These are phyloP conservation scores for Litchi chinensis DNA, from an alignment of 345 rosid genomes.

Conservation along the genomic window DNA sequence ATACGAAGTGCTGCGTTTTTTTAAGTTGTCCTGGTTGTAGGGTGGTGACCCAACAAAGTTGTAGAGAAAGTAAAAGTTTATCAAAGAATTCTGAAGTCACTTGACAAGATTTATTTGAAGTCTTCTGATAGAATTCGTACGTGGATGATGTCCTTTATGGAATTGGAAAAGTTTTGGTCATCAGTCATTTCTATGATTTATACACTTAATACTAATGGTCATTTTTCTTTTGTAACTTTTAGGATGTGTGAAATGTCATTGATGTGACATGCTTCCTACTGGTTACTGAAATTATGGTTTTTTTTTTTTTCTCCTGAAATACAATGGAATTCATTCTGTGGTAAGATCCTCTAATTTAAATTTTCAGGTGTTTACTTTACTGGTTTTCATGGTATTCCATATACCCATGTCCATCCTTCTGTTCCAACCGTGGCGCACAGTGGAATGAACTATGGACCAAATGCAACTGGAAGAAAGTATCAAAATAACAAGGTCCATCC, in stretches of 20 bases:
- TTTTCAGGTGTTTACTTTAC: slow-evolving; percentile 65
- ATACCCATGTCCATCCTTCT: slow-evolving; percentile 67
- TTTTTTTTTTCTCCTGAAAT: background rate
- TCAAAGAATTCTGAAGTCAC: background rate
- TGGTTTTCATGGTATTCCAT: slow-evolving; percentile 76
- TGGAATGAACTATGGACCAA: slow-evolving; percentile 65
- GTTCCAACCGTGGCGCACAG: slow-evolving; percentile 76
- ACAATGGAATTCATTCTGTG: slow-evolving; percentile 21
- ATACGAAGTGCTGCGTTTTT: background rate
- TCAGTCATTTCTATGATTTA: background rate
- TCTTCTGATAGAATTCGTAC: background rate
- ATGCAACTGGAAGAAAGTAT: slow-evolving; percentile 74
- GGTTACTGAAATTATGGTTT: slow-evolving; percentile 25
- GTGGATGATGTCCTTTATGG: background rate
- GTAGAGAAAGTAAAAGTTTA: background rate
- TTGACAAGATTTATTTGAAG: background rate
- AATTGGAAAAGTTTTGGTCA: background rate
- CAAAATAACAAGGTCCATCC: slow-evolving; percentile 80
- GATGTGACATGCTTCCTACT: slow-evolving; percentile 9
- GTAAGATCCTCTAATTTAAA: slow-evolving; percentile 50
- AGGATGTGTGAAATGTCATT: slow-evolving; percentile 7
- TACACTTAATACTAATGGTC: background rate
- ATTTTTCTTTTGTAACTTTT: slow-evolving; percentile 7
- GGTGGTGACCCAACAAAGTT: background rate
- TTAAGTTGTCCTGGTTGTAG: background rate